A percentile compares a stretch with the other conserved stretches of the same genome.
phyloP scores from a whole-genome alignment of 176 grass and related monocot genomes.

The Oryza meyeriana region DNA sequence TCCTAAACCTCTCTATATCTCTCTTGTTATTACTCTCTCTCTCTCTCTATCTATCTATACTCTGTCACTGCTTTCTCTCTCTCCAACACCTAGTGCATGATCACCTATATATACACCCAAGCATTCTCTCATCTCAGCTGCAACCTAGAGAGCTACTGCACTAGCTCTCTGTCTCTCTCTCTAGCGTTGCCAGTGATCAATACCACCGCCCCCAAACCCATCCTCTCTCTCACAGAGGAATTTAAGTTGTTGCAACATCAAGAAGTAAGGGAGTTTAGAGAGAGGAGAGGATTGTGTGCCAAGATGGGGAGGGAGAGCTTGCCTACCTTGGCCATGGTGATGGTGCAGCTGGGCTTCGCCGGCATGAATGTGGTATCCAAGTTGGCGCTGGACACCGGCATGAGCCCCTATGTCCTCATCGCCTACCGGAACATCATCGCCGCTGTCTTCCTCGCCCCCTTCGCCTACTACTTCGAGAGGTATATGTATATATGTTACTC shows the following conservation, averaged over 20 bases:
- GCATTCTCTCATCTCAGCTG: neutral
- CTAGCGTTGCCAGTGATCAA: conserved; percentile 20
- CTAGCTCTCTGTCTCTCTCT: neutral
- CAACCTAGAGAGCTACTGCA: neutral
- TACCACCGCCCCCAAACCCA: conserved; percentile 12
- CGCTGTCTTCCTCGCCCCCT: conserved; percentile 54
- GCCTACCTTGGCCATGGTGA: conserved; percentile 68
- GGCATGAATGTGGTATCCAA: conserved; percentile 88
- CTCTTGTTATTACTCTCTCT: too few species aligned
- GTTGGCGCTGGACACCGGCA: conserved; percentile 84
- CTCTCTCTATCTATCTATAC: too few species aligned
- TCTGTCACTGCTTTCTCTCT: neutral
- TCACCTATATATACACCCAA: conserved; percentile 4
- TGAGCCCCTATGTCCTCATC: conserved; percentile 91
- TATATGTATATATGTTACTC: conserved; percentile 1
- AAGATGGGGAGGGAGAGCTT: conserved; percentile 45
- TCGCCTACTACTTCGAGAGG: conserved; percentile 72
- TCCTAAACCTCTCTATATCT: too few species aligned
- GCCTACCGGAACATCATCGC: conserved; percentile 92
- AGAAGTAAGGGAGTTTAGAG: neutral
- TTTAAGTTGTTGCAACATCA: neutral
- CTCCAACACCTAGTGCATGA: neutral
- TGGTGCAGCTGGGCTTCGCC: conserved; percentile 78
- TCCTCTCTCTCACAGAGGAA: neutral
- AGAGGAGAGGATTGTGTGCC: neutral